Base-by-base conservation (phyloP, 129 eudicot genomes). In the Pittosporum tobira region DNA sequence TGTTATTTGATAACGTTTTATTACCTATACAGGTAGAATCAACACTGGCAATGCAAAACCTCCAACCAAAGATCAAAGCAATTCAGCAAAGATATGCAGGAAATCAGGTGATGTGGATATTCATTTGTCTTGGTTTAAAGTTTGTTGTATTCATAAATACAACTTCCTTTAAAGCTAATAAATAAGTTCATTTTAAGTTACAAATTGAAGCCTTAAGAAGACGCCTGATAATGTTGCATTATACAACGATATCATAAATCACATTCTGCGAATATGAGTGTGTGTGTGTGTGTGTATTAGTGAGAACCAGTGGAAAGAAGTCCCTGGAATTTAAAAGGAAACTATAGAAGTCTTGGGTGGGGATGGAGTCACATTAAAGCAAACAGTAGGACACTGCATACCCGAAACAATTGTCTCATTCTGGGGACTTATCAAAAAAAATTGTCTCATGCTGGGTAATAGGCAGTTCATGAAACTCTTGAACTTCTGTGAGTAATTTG, bases 61-160 rank as follows among this genome's bases (percentile, higher is more conserved):
- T 93, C 48, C 94, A 93, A 71, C 99, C 99, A 63, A 93, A 93
- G 80, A 68, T 93, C 73, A 93, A 91, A 79, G 96, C 96, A 51
- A 93, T 93, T 52, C 99, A 93, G 71, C 85, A 84, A 77, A 83
- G 94, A 87, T 93, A 87, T 83, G 84, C 84, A 54, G 99, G 99
- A 81, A 87, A 93, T 75, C 99, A 93, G 84, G 99, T 87, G 64
- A 51, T 59, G 43, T 61, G 52, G 58, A 51, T 20, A 29, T 22
- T 48, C 6, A 25, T 10, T 46, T 60, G 24, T 54, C 0, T 57
- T 6, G 11, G 34, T 6, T 15, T 30, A 0, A 54, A 5, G 13
- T 42, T 11, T 70, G 34, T 9, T 38, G 45, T 50, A 10, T n/a
- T 36, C 10, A 14, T 43, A 42, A 1, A 14, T 28, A 16, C 21